Conservation (phyloP, 768 basidiomycete species). For the Fomitopsis serialis region DNA sequence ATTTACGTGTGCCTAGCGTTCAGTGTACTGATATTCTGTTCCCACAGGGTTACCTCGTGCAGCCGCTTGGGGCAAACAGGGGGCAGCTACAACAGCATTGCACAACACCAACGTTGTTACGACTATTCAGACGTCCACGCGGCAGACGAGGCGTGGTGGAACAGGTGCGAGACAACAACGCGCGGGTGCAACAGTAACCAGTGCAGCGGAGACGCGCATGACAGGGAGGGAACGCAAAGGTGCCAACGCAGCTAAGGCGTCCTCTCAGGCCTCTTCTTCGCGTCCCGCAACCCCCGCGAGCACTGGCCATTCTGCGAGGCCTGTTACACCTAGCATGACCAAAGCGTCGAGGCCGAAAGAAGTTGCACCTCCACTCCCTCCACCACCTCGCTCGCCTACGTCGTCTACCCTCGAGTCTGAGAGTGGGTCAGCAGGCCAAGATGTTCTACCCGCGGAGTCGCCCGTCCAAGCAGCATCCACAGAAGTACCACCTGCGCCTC, state of each 20-base stretch:
- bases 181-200: constrained; percentile 23
- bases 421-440: constrained; percentile 37
- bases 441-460: constrained; percentile 30
- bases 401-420: constrained; percentile 50
- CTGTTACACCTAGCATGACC: constrained; percentile 39
- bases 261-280: constrained; percentile 46
- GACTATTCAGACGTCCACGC: constrained; percentile 6
- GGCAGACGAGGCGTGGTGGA: constrained; percentile 17
- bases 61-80: constrained; percentile 39
- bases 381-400: constrained; percentile 36
- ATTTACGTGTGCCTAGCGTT: background rate
- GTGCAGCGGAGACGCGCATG: constrained; percentile 10
- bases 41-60: constrained; percentile 53
- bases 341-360: constrained; percentile 37
- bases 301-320: constrained; percentile 24
- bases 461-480: constrained; percentile 34
- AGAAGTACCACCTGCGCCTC: constrained; percentile 36
- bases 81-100: constrained; percentile 18
- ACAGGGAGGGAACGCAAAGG: constrained; percentile 37
- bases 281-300: constrained; percentile 52
- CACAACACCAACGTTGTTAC: constrained; percentile 20
- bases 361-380: constrained; percentile 28
- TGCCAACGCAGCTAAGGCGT: constrained; percentile 34
- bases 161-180: constrained; percentile 42
- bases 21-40: background rate